Percentiles rank a stretch among this genome's conserved stretches.
phyloP scores from a whole-genome alignment of 2,329 filamentous ascomycete genomes.

The Aspergillus phoenicis region DNA sequence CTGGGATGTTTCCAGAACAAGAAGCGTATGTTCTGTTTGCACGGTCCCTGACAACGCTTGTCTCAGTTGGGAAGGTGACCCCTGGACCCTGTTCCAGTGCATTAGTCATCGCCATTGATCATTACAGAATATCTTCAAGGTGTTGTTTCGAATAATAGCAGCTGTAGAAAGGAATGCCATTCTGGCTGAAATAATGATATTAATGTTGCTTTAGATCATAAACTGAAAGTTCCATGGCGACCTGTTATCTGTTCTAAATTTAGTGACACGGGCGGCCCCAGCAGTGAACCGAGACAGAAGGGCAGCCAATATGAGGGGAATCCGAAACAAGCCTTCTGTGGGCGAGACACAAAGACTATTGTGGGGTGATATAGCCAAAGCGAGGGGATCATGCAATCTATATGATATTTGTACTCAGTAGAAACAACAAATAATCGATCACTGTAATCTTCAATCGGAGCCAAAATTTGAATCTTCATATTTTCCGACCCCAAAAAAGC shows the following conservation, averaged over 20 bases:
- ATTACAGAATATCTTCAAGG: background rate
- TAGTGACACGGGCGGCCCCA: background rate
- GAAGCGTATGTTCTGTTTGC: background rate
- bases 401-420: too few species aligned
- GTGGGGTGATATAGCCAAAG: too few species aligned
- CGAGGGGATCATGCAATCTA: too few species aligned
- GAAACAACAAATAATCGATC: too few species aligned
- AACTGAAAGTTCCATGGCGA: background rate
- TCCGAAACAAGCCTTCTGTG: too few species aligned
- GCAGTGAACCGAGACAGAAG: background rate
- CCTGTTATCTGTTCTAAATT: background rate
- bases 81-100: background rate
- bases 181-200: background rate
- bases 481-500: too few species aligned
- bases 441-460: too few species aligned
- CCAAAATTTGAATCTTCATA: accelerated
- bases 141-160: background rate
- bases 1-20: background rate
- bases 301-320: background rate
- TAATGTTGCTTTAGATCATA: too few species aligned
- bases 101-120: background rate
- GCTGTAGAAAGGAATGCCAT: background rate
- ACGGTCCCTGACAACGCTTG: background rate
- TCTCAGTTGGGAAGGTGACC: background rate
- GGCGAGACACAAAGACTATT: too few species aligned